A percentile compares a stretch with the other conserved stretches of the same genome.
Conservation (phyloP, 1,284 basidiomycete species). For the Paramarasmius palmivorus region DNA sequence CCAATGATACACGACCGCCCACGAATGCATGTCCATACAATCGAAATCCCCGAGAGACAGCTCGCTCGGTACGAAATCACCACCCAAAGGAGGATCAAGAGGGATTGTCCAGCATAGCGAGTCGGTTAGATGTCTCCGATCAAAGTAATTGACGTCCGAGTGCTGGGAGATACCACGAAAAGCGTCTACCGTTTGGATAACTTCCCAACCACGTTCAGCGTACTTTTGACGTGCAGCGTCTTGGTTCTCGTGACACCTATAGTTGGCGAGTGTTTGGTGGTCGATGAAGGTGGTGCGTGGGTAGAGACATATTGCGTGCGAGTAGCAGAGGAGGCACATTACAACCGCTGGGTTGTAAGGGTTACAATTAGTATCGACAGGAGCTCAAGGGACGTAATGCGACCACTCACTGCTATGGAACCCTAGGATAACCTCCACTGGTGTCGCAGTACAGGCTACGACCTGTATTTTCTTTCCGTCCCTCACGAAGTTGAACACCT, state of each 20-base stretch:
- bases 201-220: neutral
- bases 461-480: slow-evolving; percentile 33
- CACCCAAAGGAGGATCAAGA: too few relatives aligned
- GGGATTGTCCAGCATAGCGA: neutral
- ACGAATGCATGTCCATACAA: too few relatives aligned
- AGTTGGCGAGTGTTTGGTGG: too few relatives aligned
- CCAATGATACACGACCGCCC: too few relatives aligned
- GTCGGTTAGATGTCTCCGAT: neutral
- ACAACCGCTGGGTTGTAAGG: neutral
- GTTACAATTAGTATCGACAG: neutral
- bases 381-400: neutral
- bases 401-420: slow-evolving; percentile 51
- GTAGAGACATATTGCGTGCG: neutral
- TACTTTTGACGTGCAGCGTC: neutral
- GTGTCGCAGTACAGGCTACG: slow-evolving; percentile 25
- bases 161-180: neutral
- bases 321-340: neutral
- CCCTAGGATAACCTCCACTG: slow-evolving; percentile 35
- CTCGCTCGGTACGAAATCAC: too few relatives aligned
- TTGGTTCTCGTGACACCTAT: neutral
- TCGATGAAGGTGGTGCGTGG: neutral
- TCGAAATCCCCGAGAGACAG: too few relatives aligned
- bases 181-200: neutral
- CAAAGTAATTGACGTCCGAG: neutral
- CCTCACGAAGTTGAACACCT: slow-evolving; percentile 26